phyloP scores from a whole-genome alignment of 441 rosid species.

The Hura crepitans region DNA sequence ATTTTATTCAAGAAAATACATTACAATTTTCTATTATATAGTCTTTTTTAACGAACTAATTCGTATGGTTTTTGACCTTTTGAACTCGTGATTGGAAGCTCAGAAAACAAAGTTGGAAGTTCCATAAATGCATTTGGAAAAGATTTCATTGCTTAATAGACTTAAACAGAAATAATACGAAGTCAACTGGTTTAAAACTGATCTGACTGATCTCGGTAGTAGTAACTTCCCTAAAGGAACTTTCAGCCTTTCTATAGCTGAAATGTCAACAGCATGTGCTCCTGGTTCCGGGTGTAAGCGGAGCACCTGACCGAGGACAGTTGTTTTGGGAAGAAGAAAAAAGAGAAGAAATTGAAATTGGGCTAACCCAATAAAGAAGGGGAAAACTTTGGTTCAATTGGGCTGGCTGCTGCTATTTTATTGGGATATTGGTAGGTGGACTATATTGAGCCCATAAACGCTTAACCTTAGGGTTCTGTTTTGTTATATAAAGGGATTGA shows the following conservation, averaged over 20 bases:
- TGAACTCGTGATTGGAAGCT: no score
- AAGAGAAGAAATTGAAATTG: not conserved
- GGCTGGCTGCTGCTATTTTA: not conserved
- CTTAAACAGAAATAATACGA: no score
- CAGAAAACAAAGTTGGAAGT: no score
- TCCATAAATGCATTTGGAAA: no score
- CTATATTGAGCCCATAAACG: not conserved
- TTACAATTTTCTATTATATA: no score
- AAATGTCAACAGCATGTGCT: constrained; percentile 76
- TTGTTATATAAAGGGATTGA: not conserved
- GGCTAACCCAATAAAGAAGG: constrained; percentile 1
- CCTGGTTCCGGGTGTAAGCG: constrained; percentile 82
- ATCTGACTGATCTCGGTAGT: no score
- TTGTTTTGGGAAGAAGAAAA: no score
- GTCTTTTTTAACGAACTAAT: no score
- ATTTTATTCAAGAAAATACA: no score
- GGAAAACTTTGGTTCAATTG: not conserved
- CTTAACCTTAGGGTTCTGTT: not conserved
- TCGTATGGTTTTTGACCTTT: no score
- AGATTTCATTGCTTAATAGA: no score
- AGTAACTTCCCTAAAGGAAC: not conserved
- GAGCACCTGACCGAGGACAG: constrained; percentile 79
- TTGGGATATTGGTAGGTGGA: not conserved
- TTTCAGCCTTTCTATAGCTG: constrained; percentile 39
- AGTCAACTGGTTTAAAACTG: no score